Base-by-base conservation (phyloP, 371 early-diverging fungal species). In the Dipsacomyces acuminosporus region DNA sequence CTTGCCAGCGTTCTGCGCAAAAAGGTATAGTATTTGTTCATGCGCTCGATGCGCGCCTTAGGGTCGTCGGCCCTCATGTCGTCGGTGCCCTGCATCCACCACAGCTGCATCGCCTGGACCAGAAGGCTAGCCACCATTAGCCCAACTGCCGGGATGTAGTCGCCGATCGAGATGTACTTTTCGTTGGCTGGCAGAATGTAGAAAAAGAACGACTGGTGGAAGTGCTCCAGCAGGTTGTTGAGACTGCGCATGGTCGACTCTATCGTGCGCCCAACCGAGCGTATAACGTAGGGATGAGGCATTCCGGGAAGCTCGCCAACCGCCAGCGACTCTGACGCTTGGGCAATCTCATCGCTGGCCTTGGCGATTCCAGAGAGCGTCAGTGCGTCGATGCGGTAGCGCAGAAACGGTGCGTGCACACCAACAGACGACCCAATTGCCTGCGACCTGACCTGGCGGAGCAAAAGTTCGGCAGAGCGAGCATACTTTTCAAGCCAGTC, bases 161-260 rank as follows among this genome's bases (percentile, higher is more conserved):
- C 80, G 22, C 88, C 88, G 40, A 96, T 87, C 1, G 95, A 91
- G 13, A 94, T 86, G 74, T 88, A 94, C 21, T 79, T 79, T 17
- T 73, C 55, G 20, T 86, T 79, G 14, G 80, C 76, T n/a, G 89
- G 86, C 57, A 95, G 77, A 14, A 94, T 72, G 67, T 97, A 97
- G 57, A 96, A 94, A 78, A 92, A 93, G 77, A 89, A 94, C 8
- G 95, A 89, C 59, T 96, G 96, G 60, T 97, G 98, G 26, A 97
- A 81, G 51, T 90, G 86, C 59, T 97, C 98, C 35, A 97, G 77
- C 41, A 97, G 64, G 66, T 96, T 96, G 77, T 91, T 95, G 46
- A 94, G 73, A 54, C 90, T 90, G 42, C 94, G 85, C 56, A 91
- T 76, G 0, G 85, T 76, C 0, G 88, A 84, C 64, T 97, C 98